Evolutionary conservation across 164 flowering plant genomes (phyloP).

Genomic region (Platanus orientalis): DNA sequence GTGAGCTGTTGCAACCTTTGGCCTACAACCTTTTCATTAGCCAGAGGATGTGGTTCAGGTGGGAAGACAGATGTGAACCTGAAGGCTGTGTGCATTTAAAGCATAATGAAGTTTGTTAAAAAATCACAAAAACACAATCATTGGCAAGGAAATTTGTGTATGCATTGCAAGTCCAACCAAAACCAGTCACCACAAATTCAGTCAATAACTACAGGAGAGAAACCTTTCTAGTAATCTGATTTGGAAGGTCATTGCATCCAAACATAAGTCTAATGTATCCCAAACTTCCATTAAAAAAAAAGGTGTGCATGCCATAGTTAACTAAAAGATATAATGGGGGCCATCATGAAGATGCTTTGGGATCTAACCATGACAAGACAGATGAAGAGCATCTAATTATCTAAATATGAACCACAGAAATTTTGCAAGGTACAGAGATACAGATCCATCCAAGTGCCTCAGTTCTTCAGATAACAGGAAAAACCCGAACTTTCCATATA

Average conservation of each 20-base stretch:
- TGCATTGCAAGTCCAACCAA: background rate
- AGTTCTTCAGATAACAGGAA: too few species aligned
- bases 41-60: constrained; percentile 83
- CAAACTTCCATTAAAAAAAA: background rate
- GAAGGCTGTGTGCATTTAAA: constrained; percentile 52
- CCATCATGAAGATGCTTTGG: too few species aligned
- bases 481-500: too few species aligned
- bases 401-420: too few species aligned
- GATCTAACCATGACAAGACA: too few species aligned
- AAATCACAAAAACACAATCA: background rate
- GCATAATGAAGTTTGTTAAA: constrained; percentile 6
- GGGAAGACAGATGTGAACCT: constrained; percentile 86
- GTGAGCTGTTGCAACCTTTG: constrained; percentile 30
- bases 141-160: background rate
- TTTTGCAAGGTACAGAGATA: too few species aligned
- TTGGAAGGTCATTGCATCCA: background rate
- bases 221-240: background rate
- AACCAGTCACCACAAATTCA: background rate
- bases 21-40: constrained; percentile 35
- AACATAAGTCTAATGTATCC: background rate
- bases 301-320: background rate
- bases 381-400: too few species aligned
- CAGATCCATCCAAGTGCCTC: too few species aligned
- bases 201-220: background rate
- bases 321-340: background rate